Evolutionary conservation across 129 eudicot genomes (phyloP).

Genomic region (Silybum marianum): DNA sequence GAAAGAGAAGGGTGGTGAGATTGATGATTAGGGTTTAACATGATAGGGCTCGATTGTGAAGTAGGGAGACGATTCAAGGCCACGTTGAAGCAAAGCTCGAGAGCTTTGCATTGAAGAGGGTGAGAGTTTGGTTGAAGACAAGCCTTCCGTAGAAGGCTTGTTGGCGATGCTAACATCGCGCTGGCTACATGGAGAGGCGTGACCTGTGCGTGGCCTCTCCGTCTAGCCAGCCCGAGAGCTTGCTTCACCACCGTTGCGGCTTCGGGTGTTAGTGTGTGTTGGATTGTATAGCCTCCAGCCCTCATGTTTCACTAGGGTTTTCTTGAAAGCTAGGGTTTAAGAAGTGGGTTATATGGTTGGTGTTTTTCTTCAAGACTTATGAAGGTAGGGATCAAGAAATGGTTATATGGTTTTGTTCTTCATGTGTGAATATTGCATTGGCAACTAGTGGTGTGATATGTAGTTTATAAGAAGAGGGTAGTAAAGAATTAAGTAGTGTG

Average conservation of each 20-base stretch:
- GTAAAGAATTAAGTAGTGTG: slow-evolving; percentile 37
- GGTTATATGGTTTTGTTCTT: slow-evolving; percentile 32
- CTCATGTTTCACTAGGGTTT: slow-evolving; percentile 47
- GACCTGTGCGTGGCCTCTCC: slow-evolving; percentile 87
- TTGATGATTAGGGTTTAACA: slow-evolving; percentile 60
- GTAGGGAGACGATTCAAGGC: slow-evolving; percentile 86
- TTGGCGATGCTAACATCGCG: slow-evolving; percentile 70
- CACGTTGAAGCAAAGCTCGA: slow-evolving; percentile 90
- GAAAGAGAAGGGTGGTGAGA: slow-evolving; percentile 73
- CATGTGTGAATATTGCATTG: slow-evolving; percentile 38
- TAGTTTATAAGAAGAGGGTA: slow-evolving; percentile 28
- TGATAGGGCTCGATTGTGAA: slow-evolving; percentile 52
- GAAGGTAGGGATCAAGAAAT: slow-evolving; percentile 3
- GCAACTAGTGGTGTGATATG: slow-evolving; percentile 36
- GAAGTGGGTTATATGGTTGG: slow-evolving; percentile 15
- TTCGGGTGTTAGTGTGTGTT: slow-evolving; percentile 72
- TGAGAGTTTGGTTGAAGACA: slow-evolving; percentile 81
- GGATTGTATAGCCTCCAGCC: slow-evolving; percentile 74
- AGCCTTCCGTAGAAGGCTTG: slow-evolving; percentile 58
- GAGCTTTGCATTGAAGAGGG: slow-evolving; percentile 88
- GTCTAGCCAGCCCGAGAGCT: slow-evolving; percentile 67
- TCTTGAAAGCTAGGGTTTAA: slow-evolving; percentile 26
- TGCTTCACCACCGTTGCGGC: slow-evolving; percentile 71
- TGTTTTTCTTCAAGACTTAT: not conserved
- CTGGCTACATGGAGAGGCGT: slow-evolving; percentile 89